Conservation (phyloP, 805 yeast genomes). For the Starmerella powellii region DNA sequence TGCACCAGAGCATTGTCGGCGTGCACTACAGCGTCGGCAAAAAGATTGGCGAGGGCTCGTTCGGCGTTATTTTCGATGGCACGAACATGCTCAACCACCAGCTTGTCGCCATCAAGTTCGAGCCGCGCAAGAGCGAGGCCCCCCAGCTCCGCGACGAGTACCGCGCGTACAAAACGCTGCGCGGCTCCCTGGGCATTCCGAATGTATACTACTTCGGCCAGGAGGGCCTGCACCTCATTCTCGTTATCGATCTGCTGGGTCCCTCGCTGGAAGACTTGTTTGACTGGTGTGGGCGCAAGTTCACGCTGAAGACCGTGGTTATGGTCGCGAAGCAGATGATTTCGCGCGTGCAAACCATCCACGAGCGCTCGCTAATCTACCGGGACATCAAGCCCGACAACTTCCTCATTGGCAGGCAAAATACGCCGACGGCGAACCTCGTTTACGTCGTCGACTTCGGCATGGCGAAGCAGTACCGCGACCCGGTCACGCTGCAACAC, state of each 20-base stretch:
- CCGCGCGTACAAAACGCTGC: slow-evolving; percentile 79
- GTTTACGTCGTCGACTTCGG: slow-evolving; percentile 93
- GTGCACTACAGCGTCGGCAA: slow-evolving; percentile 94
- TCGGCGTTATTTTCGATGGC: slow-evolving; percentile 96
- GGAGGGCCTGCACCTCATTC: slow-evolving; percentile 90
- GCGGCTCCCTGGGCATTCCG: slow-evolving; percentile 78
- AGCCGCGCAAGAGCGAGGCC: slow-evolving; percentile 92
- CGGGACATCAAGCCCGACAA: slow-evolving; percentile 97
- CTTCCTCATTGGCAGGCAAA: slow-evolving; percentile 84
- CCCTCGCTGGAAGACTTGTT: slow-evolving; percentile 92
- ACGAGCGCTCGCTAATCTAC: slow-evolving; percentile 80
- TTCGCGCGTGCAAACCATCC: slow-evolving; percentile 70
- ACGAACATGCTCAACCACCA: slow-evolving; percentile 79
- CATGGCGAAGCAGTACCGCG: slow-evolving; percentile 96
- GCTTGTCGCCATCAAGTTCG: slow-evolving; percentile 89
- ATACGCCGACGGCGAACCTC: slow-evolving; percentile 67
- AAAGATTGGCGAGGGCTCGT: slow-evolving; percentile 97
- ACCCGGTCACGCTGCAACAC: slow-evolving; percentile 88
- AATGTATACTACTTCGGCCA: slow-evolving; percentile 97
- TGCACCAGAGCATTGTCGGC: slow-evolving; percentile 44
- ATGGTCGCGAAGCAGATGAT: slow-evolving; percentile 95
- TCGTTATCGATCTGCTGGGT: slow-evolving; percentile 88
- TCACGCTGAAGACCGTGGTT: slow-evolving; percentile 75
- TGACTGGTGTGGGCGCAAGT: slow-evolving; percentile 95
- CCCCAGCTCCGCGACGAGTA: slow-evolving; percentile 96